Conservation (phyloP, 768 basidiomycete species). For the Mrakia gelida region DNA sequence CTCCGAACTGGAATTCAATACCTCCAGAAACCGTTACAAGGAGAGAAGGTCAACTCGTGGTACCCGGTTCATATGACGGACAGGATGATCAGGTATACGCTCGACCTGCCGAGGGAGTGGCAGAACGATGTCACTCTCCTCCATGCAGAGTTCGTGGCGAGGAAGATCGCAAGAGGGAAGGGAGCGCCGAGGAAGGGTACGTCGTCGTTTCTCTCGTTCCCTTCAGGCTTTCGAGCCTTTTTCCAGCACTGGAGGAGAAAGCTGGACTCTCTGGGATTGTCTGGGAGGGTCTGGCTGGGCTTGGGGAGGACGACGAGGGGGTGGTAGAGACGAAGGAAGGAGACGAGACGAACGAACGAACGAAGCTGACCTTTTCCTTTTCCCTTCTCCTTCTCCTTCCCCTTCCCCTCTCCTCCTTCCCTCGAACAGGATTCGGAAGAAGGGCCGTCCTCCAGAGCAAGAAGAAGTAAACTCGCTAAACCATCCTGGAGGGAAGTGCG, state of each 20-base stretch:
- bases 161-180: slow-evolving; percentile 25
- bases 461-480: background rate
- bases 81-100: background rate
- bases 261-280: too few relatives aligned
- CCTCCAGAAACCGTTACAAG: slow-evolving; percentile 12
- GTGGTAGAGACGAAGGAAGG: background rate
- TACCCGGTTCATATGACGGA: slow-evolving; percentile 23
- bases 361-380: background rate
- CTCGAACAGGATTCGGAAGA: background rate
- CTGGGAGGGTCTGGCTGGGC: too few relatives aligned
- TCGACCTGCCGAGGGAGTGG: slow-evolving; percentile 11
- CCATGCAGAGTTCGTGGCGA: background rate
- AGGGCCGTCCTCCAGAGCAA: slow-evolving; percentile 3
- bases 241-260: too few relatives aligned
- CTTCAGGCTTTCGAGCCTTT: background rate
- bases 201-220: background rate
- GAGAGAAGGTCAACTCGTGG: slow-evolving; percentile 14
- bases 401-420: too few relatives aligned
- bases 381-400: background rate
- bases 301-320: background rate
- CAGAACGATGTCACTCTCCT: background rate
- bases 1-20: slow-evolving; percentile 31
- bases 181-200: slow-evolving; percentile 19
- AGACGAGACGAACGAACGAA: background rate
- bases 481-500: background rate